Base-by-base conservation (phyloP, 805 yeast genomes). In the Isabelozyma pseudorhagii region DNA sequence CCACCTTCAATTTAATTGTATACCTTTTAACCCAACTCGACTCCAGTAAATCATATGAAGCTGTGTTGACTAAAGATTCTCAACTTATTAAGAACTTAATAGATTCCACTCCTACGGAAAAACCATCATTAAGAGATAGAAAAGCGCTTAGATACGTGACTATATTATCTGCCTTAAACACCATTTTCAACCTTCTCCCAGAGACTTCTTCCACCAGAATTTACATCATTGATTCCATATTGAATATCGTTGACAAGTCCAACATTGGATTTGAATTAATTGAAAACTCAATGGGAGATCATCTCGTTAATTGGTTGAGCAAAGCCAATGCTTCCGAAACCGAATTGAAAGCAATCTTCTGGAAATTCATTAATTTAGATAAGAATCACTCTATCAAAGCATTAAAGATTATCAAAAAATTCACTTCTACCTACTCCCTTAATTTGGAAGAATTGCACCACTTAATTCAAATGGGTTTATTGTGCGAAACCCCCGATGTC, bases 41-140 rank as follows among this genome's bases (percentile, higher is more conserved):
- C 47, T 62, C 58, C n/a, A 52, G 57, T 36, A 41, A 34, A 14
- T 14, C 38, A 27, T 53, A 60, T 38, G 65, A 60, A 42, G 50
- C 53, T 13, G 66, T 64, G 15, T 62, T 69, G 48, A 46, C 48
- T 43, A 45, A 53, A 42, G 69, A 66, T 46, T 57, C 62, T 13
- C 49, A 50, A 29, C 55, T 71, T 45, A 53, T 68, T 42, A 49
- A 60, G 40, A 63, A 59, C 43, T 66, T 74, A 53, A 52, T 63
- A 11, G 66, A 63, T 45, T 52, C 63, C 45, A 67, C 63, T 45
- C 78, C 77, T 45, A 48, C 56, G n/a, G 63, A 64, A 49, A 68
- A 66, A 50, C 74, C 72, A 14, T 62, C 74, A 10, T 65, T 73
- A 55, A 71, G 77, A 64, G 78, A 74, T 62, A 69, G 77, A 63